These are phyloP conservation scores for Discostella stelligeroides DNA, from an alignment of 108 stramenopile genomes.

Conservation along the genomic window DNA sequence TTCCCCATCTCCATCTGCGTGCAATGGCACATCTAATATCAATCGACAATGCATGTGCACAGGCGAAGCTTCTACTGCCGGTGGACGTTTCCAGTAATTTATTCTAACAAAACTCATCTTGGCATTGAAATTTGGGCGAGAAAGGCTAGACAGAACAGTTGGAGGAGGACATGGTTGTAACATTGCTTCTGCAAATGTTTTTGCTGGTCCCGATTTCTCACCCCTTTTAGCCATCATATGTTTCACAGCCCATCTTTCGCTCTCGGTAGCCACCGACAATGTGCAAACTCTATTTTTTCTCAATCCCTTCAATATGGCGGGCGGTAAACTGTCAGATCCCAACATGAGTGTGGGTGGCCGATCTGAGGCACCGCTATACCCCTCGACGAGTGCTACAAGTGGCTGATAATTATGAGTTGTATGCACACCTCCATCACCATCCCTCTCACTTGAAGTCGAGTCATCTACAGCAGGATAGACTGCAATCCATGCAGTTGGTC, in stretches of 20 bases:
- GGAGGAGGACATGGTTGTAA: conserved; percentile 6
- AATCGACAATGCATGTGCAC: conserved; percentile 44
- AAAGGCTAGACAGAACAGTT: conserved; percentile 3
- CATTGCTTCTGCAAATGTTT: conserved; percentile 23
- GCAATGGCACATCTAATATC: conserved; percentile 16
- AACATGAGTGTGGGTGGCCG: conserved; percentile 24
- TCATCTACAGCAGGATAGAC: background rate
- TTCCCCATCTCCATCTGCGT: background rate
- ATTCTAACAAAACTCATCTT: background rate
- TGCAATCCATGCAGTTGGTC: conserved; percentile 27
- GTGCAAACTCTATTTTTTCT: conserved; percentile 14
- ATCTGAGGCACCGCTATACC: conserved; percentile 34
- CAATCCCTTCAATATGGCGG: conserved; percentile 15
- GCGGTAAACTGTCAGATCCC: conserved; percentile 18
- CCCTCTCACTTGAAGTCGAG: background rate
- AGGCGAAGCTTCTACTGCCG: conserved; percentile 24
- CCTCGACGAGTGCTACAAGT: conserved; percentile 24
- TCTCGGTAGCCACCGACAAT: conserved; percentile 25
- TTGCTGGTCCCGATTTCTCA: background rate
- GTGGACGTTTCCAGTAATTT: conserved; percentile 21
- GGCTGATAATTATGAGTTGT: background rate
- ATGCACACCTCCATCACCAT: background rate
- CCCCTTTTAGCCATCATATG: background rate
- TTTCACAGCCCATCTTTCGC: background rate
- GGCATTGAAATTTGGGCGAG: background rate